These are phyloP conservation scores for Excoecaria agallocha DNA, from an alignment of 345 rosid genomes.

Conservation along the genomic window DNA sequence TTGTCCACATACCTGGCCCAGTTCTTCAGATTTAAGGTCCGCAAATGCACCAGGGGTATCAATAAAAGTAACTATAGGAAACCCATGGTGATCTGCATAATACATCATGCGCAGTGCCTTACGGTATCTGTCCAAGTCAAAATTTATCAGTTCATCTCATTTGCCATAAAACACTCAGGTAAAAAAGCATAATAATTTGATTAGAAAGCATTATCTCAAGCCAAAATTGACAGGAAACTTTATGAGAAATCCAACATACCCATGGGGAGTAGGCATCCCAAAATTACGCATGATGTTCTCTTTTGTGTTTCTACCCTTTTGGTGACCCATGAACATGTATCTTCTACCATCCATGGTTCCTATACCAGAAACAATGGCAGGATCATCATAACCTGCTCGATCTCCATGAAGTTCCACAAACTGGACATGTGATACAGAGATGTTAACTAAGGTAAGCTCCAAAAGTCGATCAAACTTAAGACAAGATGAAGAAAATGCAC, in stretches of 20 bases:
- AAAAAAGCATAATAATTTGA: neutral
- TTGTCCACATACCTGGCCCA: conserved; percentile 26
- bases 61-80: conserved; percentile 74
- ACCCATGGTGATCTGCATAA: conserved; percentile 82
- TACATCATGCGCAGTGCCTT: conserved; percentile 86
- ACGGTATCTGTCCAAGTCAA: conserved; percentile 55
- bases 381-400: conserved; percentile 96
- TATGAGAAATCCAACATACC: conserved; percentile 47
- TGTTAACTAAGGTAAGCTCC: conserved; percentile 12
- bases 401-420: conserved; percentile 99
- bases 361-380: conserved; percentile 92
- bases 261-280: conserved; percentile 99
- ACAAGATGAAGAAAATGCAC: conserved; percentile 1
- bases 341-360: conserved; percentile 85
- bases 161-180: conserved; percentile 22
- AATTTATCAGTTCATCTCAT: conserved; percentile 16
- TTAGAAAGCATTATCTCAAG: conserved; percentile 2
- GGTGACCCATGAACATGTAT: conserved; percentile 97
- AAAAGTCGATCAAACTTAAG: neutral
- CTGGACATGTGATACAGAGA: conserved; percentile 40
- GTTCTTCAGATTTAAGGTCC: conserved; percentile 41
- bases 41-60: conserved; percentile 88
- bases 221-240: neutral
- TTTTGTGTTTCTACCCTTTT: conserved; percentile 98
- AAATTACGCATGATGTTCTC: conserved; percentile 91